Evolutionary conservation across 805 yeast species (phyloP).

Genomic region (Millerozyma miso): DNA sequence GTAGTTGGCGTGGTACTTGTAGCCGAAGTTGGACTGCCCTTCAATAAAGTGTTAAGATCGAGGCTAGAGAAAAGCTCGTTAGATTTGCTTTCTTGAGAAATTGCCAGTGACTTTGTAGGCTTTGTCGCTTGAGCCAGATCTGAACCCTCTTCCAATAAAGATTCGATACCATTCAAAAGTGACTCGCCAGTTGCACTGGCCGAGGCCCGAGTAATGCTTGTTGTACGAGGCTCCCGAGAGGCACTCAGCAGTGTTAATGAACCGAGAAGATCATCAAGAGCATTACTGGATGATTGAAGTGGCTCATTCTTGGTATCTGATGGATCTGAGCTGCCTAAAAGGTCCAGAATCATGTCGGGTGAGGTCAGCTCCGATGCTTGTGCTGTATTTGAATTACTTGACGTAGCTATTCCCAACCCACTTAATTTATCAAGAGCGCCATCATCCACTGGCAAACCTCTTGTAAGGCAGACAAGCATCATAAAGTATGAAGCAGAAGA

Average conservation of each 20-base stretch:
- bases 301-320: constrained; percentile 3
- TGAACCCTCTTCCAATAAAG: neutral
- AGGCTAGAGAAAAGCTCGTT: constrained; percentile 7
- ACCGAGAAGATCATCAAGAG: neutral
- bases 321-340: neutral
- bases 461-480: neutral
- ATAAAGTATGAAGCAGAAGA: constrained; percentile 4
- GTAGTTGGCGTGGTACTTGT: neutral
- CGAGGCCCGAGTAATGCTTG: neutral
- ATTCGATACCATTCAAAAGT: neutral
- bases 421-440: no score
- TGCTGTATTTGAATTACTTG: neutral
- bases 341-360: neutral
- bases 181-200: neutral
- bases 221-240: neutral
- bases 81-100: constrained; percentile 5
- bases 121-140: neutral
- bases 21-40: neutral
- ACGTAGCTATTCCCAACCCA: no score
- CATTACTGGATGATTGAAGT: neutral
- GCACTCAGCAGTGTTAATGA: neutral
- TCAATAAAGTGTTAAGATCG: constrained; percentile 1
- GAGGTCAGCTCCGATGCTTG: neutral
- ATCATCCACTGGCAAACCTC: neutral
- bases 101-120: neutral